Base-by-base conservation (phyloP, 1,139 yeast species). In the Pneumocystis murina region DNA sequence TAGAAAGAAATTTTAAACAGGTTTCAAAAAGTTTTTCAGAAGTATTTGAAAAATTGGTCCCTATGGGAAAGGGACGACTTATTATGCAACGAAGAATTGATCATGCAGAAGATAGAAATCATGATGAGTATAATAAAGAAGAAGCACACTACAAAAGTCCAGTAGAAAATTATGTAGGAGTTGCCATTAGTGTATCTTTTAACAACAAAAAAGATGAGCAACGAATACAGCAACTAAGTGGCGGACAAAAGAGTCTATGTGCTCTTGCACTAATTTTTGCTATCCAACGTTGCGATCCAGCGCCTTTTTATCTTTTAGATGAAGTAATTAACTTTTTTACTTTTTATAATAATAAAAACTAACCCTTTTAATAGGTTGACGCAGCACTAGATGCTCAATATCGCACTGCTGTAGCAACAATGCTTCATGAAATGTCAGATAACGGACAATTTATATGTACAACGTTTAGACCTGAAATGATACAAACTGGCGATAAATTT, bases 221-320 rank as follows among this genome's bases (percentile, higher is more conserved):
- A 68, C 80, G 88, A 68, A 86, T 91, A 64, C 96, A 90, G 73
- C 97, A 91, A 72, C 78, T 92, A 40, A 88, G 96, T 0, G 98
- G 98, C 57, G 98, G 98, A 6, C 98, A 92, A 72, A 92, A 92
- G 72, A 87, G 97, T 0, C 77, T 92, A 24, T 91, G 97, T 78
- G 97, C 98, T 1, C 84, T 92, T 69, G 91, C 97, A 0, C 80
- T 92, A 62, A 91, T 92, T 68, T 80, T 92, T 67, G 97, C 98
- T 3, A 89, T 92, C 67, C 98, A 92, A 75, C 84, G 82, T 72
- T 88, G 95, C 69, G 97, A 92, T 70, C 97, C 97, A 10, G 97
- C 97, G 1, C 97, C 98, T 62, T 92, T 92, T 73, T 92, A 92
- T 72, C 76, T 92, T 63, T 90, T 92, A 12, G 55, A 48, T 48